phyloP scores from a whole-genome alignment of 192 early-diverging fungal genomes.

The Backusella morwellensis region DNA sequence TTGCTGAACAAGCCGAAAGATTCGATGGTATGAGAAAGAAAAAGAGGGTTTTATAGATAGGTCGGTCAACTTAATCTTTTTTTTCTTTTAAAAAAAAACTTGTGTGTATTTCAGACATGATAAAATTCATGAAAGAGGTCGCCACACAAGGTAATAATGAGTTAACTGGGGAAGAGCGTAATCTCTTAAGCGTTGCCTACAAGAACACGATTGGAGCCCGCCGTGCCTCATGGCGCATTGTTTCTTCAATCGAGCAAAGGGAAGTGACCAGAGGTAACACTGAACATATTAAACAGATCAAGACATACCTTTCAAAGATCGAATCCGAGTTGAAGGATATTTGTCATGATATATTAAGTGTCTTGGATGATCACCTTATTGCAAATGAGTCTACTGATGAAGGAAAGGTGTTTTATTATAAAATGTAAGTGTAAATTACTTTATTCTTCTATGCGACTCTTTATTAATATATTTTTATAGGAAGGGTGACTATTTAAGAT shows the following conservation, averaged over 20 bases:
- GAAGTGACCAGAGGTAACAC: slow-evolving; percentile 92
- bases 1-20: slow-evolving; percentile 97
- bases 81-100: background rate
- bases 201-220: slow-evolving; percentile 96
- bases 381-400: slow-evolving; percentile 85
- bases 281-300: slow-evolving; percentile 84
- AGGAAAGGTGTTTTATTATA: slow-evolving; percentile 98
- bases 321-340: slow-evolving; percentile 90
- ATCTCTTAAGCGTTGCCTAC: slow-evolving; percentile 76
- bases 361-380: slow-evolving; percentile 82
- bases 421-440: slow-evolving; percentile 68
- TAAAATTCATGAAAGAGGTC: slow-evolving; percentile 32
- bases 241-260: slow-evolving; percentile 99
- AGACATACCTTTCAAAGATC: slow-evolving; percentile 87
- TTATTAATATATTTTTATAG: slow-evolving; percentile 36
- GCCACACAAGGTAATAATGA: slow-evolving; percentile 34
- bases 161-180: slow-evolving; percentile 82
- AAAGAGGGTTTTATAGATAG: background rate
- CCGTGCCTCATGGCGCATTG: slow-evolving; percentile 98
- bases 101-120: slow-evolving; percentile 5
- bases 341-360: slow-evolving; percentile 87
- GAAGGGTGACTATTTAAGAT: slow-evolving; percentile 97
- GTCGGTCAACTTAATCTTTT: background rate
- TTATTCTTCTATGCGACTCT: background rate
- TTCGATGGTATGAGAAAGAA: slow-evolving; percentile 78